Evolutionary conservation across 1,284 basidiomycete species (phyloP).

Genomic region (Ganoderma boninense): DNA sequence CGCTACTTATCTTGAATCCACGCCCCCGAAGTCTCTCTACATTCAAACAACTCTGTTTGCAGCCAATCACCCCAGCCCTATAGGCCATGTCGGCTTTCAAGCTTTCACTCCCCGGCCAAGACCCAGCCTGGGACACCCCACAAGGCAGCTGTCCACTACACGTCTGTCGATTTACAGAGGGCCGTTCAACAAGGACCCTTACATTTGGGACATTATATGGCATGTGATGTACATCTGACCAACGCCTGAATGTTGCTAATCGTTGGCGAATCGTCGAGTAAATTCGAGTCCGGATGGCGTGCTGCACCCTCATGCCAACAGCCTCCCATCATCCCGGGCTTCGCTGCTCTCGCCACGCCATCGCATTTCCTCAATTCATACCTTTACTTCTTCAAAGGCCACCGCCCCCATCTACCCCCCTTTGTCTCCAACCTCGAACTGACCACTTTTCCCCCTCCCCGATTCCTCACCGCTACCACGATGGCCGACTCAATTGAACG

Average conservation of each 20-base stretch:
- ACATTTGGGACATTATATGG: neutral
- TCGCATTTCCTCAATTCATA: too few species aligned
- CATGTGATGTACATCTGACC: too few species aligned
- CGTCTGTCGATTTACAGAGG: neutral
- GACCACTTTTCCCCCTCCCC: neutral
- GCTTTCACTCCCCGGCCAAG: slow-evolving; percentile 1
- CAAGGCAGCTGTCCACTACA: neutral
- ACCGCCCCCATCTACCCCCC: too few species aligned
- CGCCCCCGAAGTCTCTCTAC: too few species aligned
- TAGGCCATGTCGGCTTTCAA: neutral
- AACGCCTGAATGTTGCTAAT: neutral
- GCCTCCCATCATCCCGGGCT: neutral
- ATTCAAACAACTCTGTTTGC: neutral
- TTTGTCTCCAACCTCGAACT: too few species aligned
- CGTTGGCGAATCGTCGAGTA: neutral
- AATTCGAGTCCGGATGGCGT: slow-evolving; percentile 1
- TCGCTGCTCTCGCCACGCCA: too few species aligned
- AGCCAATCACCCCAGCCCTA: neutral
- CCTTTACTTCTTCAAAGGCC: too few species aligned
- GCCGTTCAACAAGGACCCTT: neutral
- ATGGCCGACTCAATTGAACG: slow-evolving; percentile 10
- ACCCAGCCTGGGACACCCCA: neutral
- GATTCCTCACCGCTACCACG: neutral
- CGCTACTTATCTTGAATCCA: neutral
- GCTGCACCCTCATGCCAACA: neutral